Evolutionary conservation across 2,329 filamentous ascomycete genomes (phyloP).

Genomic region (Diplodia sapinea): DNA sequence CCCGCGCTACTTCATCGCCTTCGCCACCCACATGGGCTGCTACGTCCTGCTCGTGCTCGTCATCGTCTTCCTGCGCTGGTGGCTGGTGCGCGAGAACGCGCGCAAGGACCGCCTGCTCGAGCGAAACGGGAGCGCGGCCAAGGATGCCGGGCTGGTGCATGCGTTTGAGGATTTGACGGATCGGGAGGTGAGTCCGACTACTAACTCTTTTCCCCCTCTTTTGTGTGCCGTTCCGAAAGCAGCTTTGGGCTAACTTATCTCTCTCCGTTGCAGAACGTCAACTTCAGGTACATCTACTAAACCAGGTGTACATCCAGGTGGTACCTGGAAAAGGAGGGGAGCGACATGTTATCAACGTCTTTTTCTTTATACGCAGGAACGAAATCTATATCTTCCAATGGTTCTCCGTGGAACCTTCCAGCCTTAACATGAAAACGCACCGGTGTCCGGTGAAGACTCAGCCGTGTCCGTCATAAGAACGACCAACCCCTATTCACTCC

Average conservation of each 20-base stretch:
- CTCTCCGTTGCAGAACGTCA: constrained; percentile 51
- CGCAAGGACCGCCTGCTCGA: constrained; percentile 59
- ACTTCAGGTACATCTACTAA: constrained; percentile 64
- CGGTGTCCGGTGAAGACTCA: background rate
- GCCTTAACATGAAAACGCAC: background rate
- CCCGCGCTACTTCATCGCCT: constrained; percentile 72
- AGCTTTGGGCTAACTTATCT: background rate
- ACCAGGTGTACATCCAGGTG: background rate
- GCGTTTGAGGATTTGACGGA: constrained; percentile 70
- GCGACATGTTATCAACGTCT: background rate
- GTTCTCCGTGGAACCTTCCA: background rate
- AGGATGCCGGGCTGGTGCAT: constrained; percentile 53
- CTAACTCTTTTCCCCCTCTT: background rate
- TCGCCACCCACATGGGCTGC: constrained; percentile 72
- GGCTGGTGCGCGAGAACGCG: constrained; percentile 64
- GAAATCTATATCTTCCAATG: background rate
- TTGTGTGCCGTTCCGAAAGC: background rate
- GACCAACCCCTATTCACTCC: background rate
- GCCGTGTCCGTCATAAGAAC: background rate
- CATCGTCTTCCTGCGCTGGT: constrained; percentile 64
- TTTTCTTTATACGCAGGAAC: background rate
- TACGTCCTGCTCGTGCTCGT: constrained; percentile 66
- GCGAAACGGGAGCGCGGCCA: constrained; percentile 50
- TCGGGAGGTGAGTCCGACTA: constrained; percentile 46
- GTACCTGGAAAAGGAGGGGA: background rate